Evolutionary conservation across 2,329 filamentous ascomycete genomes (phyloP).

Genomic region (Colletotrichum sp.): DNA sequence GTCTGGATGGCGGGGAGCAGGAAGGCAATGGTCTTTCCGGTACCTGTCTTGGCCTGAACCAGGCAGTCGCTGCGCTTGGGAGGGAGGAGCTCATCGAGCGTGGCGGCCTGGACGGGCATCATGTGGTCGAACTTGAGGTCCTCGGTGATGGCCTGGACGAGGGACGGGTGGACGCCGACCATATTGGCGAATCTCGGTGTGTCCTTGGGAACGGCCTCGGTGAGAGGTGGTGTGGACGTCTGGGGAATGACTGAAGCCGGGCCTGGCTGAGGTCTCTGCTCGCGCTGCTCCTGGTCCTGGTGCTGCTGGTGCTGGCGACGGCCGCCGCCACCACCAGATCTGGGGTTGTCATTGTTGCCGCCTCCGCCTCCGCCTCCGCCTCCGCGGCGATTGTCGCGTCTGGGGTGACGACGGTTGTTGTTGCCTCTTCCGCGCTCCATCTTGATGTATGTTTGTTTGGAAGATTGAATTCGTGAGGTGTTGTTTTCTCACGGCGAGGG

Average conservation of each 20-base stretch:
- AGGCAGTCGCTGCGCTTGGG: slow-evolving; percentile 57
- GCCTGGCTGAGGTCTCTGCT: background rate
- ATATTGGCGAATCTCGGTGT: slow-evolving; percentile 54
- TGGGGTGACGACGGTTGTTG: background rate
- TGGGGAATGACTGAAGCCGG: background rate
- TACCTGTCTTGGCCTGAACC: slow-evolving; percentile 86
- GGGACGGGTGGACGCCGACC: slow-evolving; percentile 45
- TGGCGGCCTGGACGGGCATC: slow-evolving; percentile 61
- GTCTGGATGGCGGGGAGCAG: slow-evolving; percentile 83
- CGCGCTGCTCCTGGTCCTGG: background rate
- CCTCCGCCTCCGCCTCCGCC: background rate
- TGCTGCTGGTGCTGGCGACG: background rate
- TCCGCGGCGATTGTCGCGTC: background rate
- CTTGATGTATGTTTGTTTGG: background rate
- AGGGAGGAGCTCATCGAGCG: slow-evolving; percentile 52
- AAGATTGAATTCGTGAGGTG: background rate
- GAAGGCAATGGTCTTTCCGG: slow-evolving; percentile 86
- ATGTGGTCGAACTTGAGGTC: slow-evolving; percentile 57
- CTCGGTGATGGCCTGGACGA: slow-evolving; percentile 53
- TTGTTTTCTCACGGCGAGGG: background rate
- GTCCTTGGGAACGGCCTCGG: slow-evolving; percentile 44
- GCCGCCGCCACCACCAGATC: background rate
- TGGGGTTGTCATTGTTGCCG: background rate
- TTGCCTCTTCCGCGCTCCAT: slow-evolving; percentile 19
- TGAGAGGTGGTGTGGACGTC: slow-evolving; percentile 35